These are phyloP conservation scores for Curvularia hawaiiensis DNA, from an alignment of 2,329 filamentous ascomycete genomes.

Conservation along the genomic window DNA sequence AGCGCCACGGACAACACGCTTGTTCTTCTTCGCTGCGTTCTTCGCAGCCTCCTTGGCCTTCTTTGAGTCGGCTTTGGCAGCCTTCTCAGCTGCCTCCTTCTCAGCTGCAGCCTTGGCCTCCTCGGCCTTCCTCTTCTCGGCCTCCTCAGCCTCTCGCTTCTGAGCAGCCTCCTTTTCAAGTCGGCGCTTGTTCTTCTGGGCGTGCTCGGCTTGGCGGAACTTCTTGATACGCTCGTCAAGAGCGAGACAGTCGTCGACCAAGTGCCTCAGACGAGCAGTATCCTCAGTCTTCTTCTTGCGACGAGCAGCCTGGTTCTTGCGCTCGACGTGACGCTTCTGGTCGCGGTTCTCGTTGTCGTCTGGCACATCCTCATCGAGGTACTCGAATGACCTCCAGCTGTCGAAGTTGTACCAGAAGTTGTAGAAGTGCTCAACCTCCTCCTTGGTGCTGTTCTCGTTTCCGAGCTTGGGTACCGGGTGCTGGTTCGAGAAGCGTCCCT, in stretches of 20 bases:
- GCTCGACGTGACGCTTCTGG: conserved; percentile 97
- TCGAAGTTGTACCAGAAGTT: conserved; percentile 99
- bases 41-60: conserved; percentile 99
- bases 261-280: conserved; percentile 83
- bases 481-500: conserved; percentile 88
- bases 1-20: conserved; percentile 90
- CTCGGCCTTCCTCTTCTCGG: conserved; percentile 79
- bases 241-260: conserved; percentile 85
- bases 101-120: conserved; percentile 81
- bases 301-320: conserved; percentile 96
- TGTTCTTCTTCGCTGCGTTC: conserved; percentile 99
- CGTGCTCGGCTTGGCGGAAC: conserved; percentile 90
- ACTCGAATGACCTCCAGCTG: conserved; percentile 97
- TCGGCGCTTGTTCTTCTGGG: conserved; percentile 94
- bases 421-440: conserved; percentile 94
- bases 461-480: conserved; percentile 90
- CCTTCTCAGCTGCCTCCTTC: conserved; percentile 85
- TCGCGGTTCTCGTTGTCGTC: conserved; percentile 99
- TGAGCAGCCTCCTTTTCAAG: conserved; percentile 90
- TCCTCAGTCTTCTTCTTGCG: conserved; percentile 99
- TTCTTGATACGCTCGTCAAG: conserved; percentile 96
- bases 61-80: conserved; percentile 80
- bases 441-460: conserved; percentile 80
- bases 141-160: conserved; percentile 85
- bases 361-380: conserved; percentile 97